Conservation (phyloP, 495 filamentous ascomycete species). For the Aspergillus biplanus region DNA sequence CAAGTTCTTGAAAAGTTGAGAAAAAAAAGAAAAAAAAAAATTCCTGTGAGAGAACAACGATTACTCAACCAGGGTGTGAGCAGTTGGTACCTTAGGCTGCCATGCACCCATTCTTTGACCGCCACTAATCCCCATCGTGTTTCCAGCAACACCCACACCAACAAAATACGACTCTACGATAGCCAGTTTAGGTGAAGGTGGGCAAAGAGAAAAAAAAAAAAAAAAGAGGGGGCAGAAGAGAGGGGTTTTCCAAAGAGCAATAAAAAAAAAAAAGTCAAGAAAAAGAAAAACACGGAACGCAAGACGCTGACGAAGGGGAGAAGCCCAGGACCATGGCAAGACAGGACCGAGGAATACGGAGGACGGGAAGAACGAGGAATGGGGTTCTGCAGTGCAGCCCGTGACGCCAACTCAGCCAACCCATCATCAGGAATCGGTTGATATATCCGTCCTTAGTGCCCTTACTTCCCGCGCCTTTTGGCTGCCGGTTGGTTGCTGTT, state of each 20-base stretch:
- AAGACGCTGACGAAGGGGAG: background rate
- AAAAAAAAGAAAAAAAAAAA: background rate
- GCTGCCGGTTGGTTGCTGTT: background rate
- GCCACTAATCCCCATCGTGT: slow-evolving; percentile 16
- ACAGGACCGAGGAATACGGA: slow-evolving; percentile 17
- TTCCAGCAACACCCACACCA: background rate
- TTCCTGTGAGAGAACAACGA: slow-evolving; percentile 2
- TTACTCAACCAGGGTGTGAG: slow-evolving; percentile 8
- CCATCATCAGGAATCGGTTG: slow-evolving; percentile 11
- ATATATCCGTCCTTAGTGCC: slow-evolving; percentile 19
- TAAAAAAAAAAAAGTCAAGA: slow-evolving; percentile 5
- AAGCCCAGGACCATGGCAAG: background rate
- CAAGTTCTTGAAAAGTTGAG: background rate
- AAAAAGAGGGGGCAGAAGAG: slow-evolving; percentile 4
- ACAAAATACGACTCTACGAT: slow-evolving; percentile 5
- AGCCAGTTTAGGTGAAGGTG: background rate
- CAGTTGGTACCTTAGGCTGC: slow-evolving; percentile 27
- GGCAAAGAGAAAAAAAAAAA: background rate
- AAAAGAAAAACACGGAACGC: slow-evolving; percentile 16
- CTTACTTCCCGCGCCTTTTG: slow-evolving; percentile 9
- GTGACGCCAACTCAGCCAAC: background rate
- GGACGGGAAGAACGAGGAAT: slow-evolving; percentile 20
- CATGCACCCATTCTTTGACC: slow-evolving; percentile 21
- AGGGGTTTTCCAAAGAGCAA: slow-evolving; percentile 1
- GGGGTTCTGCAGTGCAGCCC: slow-evolving; percentile 13